phyloP scores from a whole-genome alignment of 2,329 filamentous ascomycete genomes.

The Alternaria novae-zelandiae region DNA sequence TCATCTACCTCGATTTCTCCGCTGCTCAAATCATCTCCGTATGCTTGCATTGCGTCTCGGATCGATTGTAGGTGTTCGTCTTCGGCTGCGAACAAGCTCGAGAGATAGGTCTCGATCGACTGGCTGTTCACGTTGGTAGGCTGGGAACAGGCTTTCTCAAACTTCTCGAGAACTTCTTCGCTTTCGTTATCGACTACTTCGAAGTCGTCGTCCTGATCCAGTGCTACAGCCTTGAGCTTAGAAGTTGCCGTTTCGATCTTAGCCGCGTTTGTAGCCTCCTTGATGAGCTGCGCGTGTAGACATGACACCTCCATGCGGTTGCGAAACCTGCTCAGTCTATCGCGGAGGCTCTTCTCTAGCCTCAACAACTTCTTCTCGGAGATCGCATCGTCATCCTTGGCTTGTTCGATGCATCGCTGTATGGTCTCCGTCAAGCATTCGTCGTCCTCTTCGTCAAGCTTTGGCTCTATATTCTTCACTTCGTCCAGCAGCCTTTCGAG shows the following conservation, averaged over 20 bases:
- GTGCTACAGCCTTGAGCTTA: slow-evolving; percentile 27
- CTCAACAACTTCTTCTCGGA: slow-evolving; percentile 54
- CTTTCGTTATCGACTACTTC: slow-evolving; percentile 61
- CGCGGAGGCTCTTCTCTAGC: slow-evolving; percentile 57
- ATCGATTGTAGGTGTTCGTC: slow-evolving; percentile 13
- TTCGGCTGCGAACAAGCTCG: slow-evolving; percentile 13
- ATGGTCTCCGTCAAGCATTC: slow-evolving; percentile 49
- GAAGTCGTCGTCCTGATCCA: slow-evolving; percentile 46
- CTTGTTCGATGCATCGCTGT: slow-evolving; percentile 60
- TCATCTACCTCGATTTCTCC: slow-evolving; percentile 47
- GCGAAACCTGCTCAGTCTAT: slow-evolving; percentile 58
- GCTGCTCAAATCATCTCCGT: slow-evolving; percentile 21
- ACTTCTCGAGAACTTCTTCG: slow-evolving; percentile 57
- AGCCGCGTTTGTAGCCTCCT: slow-evolving; percentile 40
- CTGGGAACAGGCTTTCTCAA: slow-evolving; percentile 28
- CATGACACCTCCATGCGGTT: slow-evolving; percentile 63
- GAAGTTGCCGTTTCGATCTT: slow-evolving; percentile 7
- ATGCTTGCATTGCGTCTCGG: slow-evolving; percentile 18
- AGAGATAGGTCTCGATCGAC: slow-evolving; percentile 29
- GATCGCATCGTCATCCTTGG: slow-evolving; percentile 61
- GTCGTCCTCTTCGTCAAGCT: slow-evolving; percentile 40
- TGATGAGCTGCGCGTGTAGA: slow-evolving; percentile 62
- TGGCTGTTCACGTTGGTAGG: slow-evolving; percentile 23
- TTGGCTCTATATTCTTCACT: slow-evolving; percentile 44
- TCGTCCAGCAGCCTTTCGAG: slow-evolving; percentile 40